Evolutionary conservation across 2,329 filamentous ascomycete species (phyloP), one percentile per base, ranked within the genome.

Genomic region (Falciphora oryzae): DNA sequence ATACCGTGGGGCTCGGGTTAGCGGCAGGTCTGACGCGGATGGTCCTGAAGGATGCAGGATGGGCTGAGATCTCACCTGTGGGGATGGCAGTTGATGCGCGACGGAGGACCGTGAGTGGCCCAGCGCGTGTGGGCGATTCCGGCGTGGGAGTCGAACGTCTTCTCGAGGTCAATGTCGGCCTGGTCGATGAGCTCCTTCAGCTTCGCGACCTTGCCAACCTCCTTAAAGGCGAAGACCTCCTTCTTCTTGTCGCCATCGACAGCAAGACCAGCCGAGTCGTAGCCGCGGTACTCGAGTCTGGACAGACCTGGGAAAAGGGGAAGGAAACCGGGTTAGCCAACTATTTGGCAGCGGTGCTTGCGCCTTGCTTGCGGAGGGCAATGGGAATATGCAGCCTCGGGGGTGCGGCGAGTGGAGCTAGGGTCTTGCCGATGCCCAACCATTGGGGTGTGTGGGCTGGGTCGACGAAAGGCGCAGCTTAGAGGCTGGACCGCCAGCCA

Each of bases 171-270:
- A 79, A 93, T 85, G 74, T 92, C 86, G 76, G 87, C 84, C 77
- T 91, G 87, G 65, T 90, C 92, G 73, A 98, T 94, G 78, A 98
- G 89, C 81, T 93, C 83, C 86, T 91, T 96, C 77, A 99, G 85
- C 82, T 96, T 97, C 77, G 89, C 92, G 68, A 99, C 95, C 88
- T 99, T 99, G 84, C 95, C 95, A 68, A 99, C 95, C 83, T 98
- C 95, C 85, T 99, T 99, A 87, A 93, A 98, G 68, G 95, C 93
- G 70, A 92, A 87, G 70, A 98, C 93, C 81, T 98, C 92, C 74
- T 97, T 96, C 85, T 95, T 97, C 88, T 97, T 98, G 85, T 99
- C 91, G 68, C 95, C 95, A 77, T 99, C 95, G 73, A 99, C 82
- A 70, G 94, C 94, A 69, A 99, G 85, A 83, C 95, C 95, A 68